A percentile compares a stretch with the other conserved stretches of the same genome.
These are phyloP conservation scores for Pelargonium australe DNA, from an alignment of 441 rosid species.

Conservation along the genomic window DNA sequence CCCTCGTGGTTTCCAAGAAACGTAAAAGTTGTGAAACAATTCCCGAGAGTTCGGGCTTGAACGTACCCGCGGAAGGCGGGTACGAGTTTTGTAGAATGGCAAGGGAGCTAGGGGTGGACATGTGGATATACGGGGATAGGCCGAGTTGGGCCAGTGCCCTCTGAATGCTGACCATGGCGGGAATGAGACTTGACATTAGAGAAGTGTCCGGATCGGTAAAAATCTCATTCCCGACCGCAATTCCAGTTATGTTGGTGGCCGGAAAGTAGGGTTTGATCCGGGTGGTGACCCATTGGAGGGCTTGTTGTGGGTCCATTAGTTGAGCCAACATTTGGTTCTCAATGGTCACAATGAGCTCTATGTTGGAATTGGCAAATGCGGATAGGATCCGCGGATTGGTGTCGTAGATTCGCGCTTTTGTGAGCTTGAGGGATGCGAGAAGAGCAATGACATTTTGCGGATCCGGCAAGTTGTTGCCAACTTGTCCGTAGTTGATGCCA, in stretches of 20 bases:
- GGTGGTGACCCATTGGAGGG: constrained; percentile 60
- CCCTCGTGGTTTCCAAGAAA: constrained; percentile 36
- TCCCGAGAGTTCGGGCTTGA: constrained; percentile 35
- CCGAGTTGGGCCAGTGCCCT: constrained; percentile 51
- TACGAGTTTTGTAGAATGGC: constrained; percentile 47
- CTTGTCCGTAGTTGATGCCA: constrained; percentile 72
- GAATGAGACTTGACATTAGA: constrained; percentile 47
- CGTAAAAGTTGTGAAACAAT: constrained; percentile 42
- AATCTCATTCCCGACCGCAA: constrained; percentile 60
- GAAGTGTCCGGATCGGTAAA: constrained; percentile 43
- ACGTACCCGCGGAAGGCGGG: constrained; percentile 67
- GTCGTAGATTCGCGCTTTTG: constrained; percentile 58
- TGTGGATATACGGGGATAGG: constrained; percentile 46
- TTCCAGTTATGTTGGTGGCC: constrained; percentile 52
- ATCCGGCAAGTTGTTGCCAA: constrained; percentile 51
- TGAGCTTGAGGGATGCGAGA: constrained; percentile 41
- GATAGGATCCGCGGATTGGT: constrained; percentile 54
- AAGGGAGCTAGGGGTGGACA: constrained; percentile 52
- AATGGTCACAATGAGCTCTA: constrained; percentile 55
- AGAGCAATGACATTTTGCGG: constrained; percentile 51
- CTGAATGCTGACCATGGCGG: constrained; percentile 54
- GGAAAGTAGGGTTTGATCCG: constrained; percentile 58
- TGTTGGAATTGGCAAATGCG: constrained; percentile 47
- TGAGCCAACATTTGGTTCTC: constrained; percentile 49
- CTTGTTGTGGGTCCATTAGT: constrained; percentile 52